phyloP scores from a whole-genome alignment of 331 rosid species.

The Dryas integrifolia region DNA sequence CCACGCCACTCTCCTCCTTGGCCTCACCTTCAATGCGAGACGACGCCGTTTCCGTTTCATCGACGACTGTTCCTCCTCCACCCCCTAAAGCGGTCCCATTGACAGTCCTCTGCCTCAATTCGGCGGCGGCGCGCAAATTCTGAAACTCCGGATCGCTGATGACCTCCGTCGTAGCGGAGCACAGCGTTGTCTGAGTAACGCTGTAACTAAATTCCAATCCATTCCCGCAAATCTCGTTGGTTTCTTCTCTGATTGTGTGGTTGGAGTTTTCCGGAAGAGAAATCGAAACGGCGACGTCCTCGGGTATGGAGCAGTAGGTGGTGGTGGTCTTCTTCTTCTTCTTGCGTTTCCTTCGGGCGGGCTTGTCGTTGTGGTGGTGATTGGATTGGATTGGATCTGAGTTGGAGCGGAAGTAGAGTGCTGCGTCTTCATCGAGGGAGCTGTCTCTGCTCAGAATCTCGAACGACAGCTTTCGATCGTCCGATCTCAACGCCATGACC shows the following conservation, averaged over 20 bases:
- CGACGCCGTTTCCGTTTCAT: conserved; percentile 39
- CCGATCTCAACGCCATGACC: conserved; percentile 49
- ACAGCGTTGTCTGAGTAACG: conserved; percentile 35
- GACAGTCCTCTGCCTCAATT: conserved; percentile 76
- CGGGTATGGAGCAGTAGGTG: conserved; percentile 39
- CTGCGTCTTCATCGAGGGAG: conserved; percentile 31
- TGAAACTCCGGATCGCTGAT: conserved; percentile 36
- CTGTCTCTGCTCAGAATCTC: conserved; percentile 36
- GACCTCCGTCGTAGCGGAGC: conserved; percentile 27
- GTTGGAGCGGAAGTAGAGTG: conserved; percentile 24
- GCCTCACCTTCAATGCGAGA: conserved; percentile 23
- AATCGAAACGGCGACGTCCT: conserved; percentile 9
- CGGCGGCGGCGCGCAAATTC: conserved; percentile 43
- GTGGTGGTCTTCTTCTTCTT: conserved; percentile 43
- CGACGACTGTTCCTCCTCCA: conserved; percentile 20
- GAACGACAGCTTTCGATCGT: conserved; percentile 44
- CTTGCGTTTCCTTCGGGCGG: conserved; percentile 54
- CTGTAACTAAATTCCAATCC: conserved; percentile 44
- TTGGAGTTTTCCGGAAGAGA: conserved; percentile 7
- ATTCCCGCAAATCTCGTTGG: conserved; percentile 1
- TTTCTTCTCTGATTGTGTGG: not conserved
- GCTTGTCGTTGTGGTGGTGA: not conserved
- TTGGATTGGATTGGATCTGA: conserved; percentile 36
- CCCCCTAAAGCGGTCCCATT: conserved; percentile 17
- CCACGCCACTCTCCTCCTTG: conserved; percentile 35